phyloP scores from a whole-genome alignment of 83 land plant species.

The Picea abies region DNA sequence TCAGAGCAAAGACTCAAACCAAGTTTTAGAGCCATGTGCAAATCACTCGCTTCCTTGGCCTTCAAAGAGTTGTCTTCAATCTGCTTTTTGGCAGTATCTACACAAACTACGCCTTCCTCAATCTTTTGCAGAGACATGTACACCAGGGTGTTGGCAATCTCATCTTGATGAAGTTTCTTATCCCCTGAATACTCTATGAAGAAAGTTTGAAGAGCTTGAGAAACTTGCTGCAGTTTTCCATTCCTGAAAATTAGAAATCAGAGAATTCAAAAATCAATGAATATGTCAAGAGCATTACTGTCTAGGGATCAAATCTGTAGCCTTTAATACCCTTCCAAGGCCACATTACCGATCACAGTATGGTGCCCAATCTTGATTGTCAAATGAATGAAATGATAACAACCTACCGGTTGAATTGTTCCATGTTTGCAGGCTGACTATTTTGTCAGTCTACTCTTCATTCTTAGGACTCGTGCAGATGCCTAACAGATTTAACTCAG shows the following conservation, averaged over 20 bases:
- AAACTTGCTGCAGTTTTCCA: slow-evolving; percentile 1
- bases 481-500: background rate
- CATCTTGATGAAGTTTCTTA: slow-evolving; percentile 28
- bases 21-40: slow-evolving; percentile 25
- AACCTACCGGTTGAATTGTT: background rate
- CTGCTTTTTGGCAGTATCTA: slow-evolving; percentile 1
- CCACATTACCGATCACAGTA: background rate
- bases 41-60: slow-evolving; percentile 19
- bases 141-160: slow-evolving; percentile 33
- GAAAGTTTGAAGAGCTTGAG: slow-evolving; percentile 21
- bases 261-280: background rate
- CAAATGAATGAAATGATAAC: background rate
- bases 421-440: too few relatives aligned
- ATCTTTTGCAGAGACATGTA: slow-evolving; percentile 29
- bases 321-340: background rate
- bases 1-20: slow-evolving; percentile 25
- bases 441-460: too few relatives aligned
- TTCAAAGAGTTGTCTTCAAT: slow-evolving; percentile 14
- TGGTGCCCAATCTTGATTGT: background rate
- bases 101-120: slow-evolving; percentile 25
- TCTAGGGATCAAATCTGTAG: background rate
- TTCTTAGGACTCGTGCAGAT: background rate
- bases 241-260: background rate
- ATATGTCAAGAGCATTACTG: background rate
- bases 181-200: slow-evolving; percentile 9